Conservation (phyloP, 2,329 filamentous ascomycete genomes). For the Epichloe sylvatica region DNA sequence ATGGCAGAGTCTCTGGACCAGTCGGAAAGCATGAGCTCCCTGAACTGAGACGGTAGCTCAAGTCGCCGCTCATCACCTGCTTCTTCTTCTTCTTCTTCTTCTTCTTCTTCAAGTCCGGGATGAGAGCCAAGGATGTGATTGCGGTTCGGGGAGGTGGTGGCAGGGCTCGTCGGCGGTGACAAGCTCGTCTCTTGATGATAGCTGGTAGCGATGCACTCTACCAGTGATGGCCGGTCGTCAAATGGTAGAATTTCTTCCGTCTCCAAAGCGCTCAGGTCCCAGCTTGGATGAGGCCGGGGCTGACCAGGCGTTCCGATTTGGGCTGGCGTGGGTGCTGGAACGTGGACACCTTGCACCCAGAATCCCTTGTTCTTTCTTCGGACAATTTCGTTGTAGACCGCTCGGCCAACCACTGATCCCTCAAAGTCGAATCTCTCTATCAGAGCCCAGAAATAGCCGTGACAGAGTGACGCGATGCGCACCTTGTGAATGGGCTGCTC, state of each 20-base stretch:
- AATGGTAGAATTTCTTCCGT: constrained; percentile 58
- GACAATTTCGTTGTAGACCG: constrained; percentile 62
- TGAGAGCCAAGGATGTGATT: constrained; percentile 42
- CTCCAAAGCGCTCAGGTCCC: constrained; percentile 41
- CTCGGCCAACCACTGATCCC: constrained; percentile 50
- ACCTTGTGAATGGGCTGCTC: constrained; percentile 58
- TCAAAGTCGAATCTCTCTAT: constrained; percentile 68
- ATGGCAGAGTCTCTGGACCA: constrained; percentile 70
- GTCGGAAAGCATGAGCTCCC: constrained; percentile 61
- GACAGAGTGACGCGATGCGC: constrained; percentile 68
- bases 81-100: constrained; percentile 10
- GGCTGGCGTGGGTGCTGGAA: constrained; percentile 54
- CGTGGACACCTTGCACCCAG: constrained; percentile 62
- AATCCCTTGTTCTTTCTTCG: constrained; percentile 59
- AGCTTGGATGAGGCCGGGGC: constrained; percentile 28
- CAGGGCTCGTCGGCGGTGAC: constrained; percentile 56
- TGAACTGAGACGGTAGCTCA: constrained; percentile 52
- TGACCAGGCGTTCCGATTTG: constrained; percentile 42
- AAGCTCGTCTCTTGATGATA: constrained; percentile 53
- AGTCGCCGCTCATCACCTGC: constrained; percentile 25
- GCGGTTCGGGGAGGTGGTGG: constrained; percentile 51
- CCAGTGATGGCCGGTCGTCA: constrained; percentile 55
- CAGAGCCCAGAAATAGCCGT: constrained; percentile 77
- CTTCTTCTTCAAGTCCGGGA: constrained; percentile 22
- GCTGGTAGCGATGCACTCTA: constrained; percentile 57